These are phyloP conservation scores for Gigaspora rosea DNA, from an alignment of 192 early-diverging fungal genomes.

Conservation along the genomic window DNA sequence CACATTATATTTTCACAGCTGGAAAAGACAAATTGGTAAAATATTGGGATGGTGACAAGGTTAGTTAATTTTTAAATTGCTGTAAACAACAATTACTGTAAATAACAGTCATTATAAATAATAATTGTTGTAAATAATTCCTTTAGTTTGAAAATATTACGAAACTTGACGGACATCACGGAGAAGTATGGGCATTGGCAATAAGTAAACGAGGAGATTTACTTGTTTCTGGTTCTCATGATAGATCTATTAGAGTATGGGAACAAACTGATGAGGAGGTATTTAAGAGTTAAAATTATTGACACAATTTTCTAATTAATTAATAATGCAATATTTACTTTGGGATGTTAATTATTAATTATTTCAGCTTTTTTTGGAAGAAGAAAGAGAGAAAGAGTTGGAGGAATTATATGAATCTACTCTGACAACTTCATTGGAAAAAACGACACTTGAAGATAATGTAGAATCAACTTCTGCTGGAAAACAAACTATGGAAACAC, in stretches of 20 bases:
- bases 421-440: conserved; percentile 67
- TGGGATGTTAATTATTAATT: conserved; percentile 20
- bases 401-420: conserved; percentile 88
- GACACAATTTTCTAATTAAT: no score
- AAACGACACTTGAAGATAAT: conserved; percentile 48
- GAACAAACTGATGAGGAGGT: conserved; percentile 91
- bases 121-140: no score
- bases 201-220: conserved; percentile 88
- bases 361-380: conserved; percentile 83
- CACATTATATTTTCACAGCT: conserved; percentile 94
- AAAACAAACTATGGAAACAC: conserved; percentile 89
- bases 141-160: conserved; percentile 86
- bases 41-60: conserved; percentile 96
- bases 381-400: conserved; percentile 93
- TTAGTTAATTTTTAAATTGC: conserved; percentile 23
- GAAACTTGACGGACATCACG: conserved; percentile 89
- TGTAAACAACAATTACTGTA: no score
- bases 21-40: conserved; percentile 89
- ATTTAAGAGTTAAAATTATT: background rate
- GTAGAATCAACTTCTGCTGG: conserved; percentile 75
- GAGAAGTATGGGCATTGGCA: conserved; percentile 93
- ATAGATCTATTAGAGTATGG: conserved; percentile 94
- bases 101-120: no score
- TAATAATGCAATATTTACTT: background rate
- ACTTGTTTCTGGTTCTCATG: conserved; percentile 88